Base-by-base conservation (phyloP, 768 basidiomycete genomes). In the Auricularia auricula-judae region DNA sequence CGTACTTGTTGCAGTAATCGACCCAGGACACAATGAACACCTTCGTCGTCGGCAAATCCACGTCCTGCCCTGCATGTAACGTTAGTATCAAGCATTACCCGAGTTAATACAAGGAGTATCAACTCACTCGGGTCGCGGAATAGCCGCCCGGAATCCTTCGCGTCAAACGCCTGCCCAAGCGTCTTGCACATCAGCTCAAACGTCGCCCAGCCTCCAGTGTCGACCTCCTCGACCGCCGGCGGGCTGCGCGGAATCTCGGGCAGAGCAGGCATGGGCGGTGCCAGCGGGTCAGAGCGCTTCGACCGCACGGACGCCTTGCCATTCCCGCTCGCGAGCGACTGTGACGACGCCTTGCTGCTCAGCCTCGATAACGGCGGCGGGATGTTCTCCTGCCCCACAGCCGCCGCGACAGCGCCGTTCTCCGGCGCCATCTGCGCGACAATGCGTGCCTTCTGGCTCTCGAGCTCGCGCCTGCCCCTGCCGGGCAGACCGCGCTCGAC, bases 21-120 rank as follows among this genome's bases (percentile, higher is more conserved):
- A 98, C 89, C 97, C 97, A 98, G n/a, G 91, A 91, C 2, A 90
- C 91, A 67, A 99, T 93, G 76, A 98, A 98, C 56, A 96, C 88
- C 62, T 82, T 82, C 65, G 92, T 89, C 18, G 85, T 81, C 0
- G 80, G 81, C 2, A 91, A 69, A 51, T 74, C 70, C 1, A 71
- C 74, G 35, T 85, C 85, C 54, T 80, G n/a, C 16, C 34, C 70
- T 70, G 39, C 39, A 59, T 5, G 43, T 12, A 58, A 1, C 23
- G 34, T 36, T 36, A 44, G 43, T 5, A 44, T 34, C 12, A 11
- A 54, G 10, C 11, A 59, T 21, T 8, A 36, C 21, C 16, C 29
- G 11, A 44, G 23, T 36, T 44, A 51, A 35, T 11, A 63, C 11
- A n/a, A n/a, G 29, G 29, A 29, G 29, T 29, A 29, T 29, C 29